phyloP scores from a whole-genome alignment of 2,329 filamentous ascomycete genomes.

The Fusarium palustre region DNA sequence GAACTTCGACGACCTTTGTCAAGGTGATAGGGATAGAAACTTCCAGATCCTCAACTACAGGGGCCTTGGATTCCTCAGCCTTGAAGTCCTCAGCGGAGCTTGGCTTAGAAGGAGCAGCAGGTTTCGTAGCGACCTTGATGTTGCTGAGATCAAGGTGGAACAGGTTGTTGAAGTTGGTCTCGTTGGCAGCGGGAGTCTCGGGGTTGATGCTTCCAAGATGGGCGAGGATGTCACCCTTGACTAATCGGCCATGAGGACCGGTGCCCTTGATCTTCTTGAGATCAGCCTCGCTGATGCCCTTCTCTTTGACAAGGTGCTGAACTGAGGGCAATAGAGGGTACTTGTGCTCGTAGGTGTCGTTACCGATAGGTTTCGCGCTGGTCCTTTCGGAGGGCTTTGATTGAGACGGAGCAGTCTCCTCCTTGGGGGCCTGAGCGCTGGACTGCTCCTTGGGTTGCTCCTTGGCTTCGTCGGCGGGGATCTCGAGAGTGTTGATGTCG shows the following conservation, averaged over 20 bases:
- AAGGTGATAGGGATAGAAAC: conserved; percentile 83
- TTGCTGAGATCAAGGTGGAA: conserved; percentile 92
- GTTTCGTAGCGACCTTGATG: conserved; percentile 80
- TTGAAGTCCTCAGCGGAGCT: conserved; percentile 50
- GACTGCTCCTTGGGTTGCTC: conserved; percentile 73
- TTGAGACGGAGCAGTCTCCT: conserved; percentile 51
- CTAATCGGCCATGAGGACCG: conserved; percentile 85
- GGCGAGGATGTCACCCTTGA: conserved; percentile 96
- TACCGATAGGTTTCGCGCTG: conserved; percentile 52
- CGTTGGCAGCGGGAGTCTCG: conserved; percentile 77
- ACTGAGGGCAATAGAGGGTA: conserved; percentile 88
- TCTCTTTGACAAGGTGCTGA: conserved; percentile 80
- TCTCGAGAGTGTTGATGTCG: conserved; percentile 78
- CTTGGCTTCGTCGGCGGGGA: conserved; percentile 72
- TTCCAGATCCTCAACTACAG: conserved; percentile 63
- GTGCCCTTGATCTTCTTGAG: conserved; percentile 86
- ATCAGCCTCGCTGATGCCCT: conserved; percentile 80
- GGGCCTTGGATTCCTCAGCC: conserved; percentile 55
- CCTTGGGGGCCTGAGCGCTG: conserved; percentile 51
- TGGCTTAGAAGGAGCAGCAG: conserved; percentile 52
- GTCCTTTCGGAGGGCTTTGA: conserved; percentile 53
- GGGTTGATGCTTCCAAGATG: conserved; percentile 83
- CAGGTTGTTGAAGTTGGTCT: conserved; percentile 78
- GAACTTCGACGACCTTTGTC: conserved; percentile 79
- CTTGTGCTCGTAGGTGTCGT: conserved; percentile 71